Percentiles rank a stretch among this genome's conserved stretches.
phyloP scores from a whole-genome alignment of 176 grass and related monocot genomes.

The Musa troglodytarum region DNA sequence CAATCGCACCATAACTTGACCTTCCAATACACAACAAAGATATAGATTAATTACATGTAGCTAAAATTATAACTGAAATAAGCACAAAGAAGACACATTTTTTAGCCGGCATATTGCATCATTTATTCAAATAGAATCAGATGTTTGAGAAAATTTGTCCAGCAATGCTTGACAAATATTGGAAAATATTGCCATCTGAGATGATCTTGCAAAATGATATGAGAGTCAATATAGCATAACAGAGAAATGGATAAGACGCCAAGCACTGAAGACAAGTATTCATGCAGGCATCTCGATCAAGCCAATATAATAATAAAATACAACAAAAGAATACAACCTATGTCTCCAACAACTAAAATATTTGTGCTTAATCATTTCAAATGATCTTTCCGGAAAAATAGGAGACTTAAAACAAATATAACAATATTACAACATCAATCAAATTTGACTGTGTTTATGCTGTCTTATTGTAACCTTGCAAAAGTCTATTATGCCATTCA shows the following conservation, averaged over 20 bases:
- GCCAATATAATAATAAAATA: neutral
- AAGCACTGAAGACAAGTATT: neutral
- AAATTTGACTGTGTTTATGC: neutral
- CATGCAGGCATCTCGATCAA: neutral
- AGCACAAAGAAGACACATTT: neutral
- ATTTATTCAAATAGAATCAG: neutral
- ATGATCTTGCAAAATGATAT: neutral
- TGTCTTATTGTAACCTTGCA: neutral
- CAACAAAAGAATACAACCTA: neutral
- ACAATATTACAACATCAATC: neutral
- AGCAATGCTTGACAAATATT: neutral
- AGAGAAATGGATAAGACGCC: neutral
- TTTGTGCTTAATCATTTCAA: neutral
- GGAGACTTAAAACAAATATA: neutral
- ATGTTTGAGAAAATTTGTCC: neutral
- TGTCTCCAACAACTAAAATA: neutral
- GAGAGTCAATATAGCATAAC: neutral
- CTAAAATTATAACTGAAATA: neutral
- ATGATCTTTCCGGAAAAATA: neutral
- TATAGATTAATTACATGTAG: neutral
- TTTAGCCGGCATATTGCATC: neutral
- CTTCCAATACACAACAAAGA: constrained; percentile 31
- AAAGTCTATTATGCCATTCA: neutral
- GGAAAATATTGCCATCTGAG: neutral
- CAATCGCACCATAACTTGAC: constrained; percentile 96